phyloP scores from a whole-genome alignment of 352 stramenopile species.

The Phytophthora sp. region DNA sequence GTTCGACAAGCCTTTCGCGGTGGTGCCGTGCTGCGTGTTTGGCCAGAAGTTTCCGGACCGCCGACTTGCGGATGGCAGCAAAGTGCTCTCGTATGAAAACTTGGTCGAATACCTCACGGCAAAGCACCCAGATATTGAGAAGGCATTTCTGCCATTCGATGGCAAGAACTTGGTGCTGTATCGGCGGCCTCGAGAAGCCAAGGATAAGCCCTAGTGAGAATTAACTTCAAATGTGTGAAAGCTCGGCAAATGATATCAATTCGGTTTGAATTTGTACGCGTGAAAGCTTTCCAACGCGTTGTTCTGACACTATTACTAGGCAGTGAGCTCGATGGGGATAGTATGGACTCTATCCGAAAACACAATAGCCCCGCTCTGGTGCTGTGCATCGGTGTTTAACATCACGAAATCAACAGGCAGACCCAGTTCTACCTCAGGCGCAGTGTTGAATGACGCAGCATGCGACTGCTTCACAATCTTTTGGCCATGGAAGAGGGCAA shows the following conservation, averaged over 20 bases:
- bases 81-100: conserved; percentile 80
- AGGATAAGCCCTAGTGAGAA: background rate
- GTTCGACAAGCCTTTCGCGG: conserved; percentile 93
- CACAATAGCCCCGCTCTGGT: conserved; percentile 23
- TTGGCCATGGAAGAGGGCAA: conserved; percentile 44
- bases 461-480: conserved; percentile 36
- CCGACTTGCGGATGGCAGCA: conserved; percentile 42
- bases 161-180: conserved; percentile 89
- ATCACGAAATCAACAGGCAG: conserved; percentile 42
- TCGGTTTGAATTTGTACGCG: background rate
- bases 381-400: background rate
- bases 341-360: conserved; percentile 38
- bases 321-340: conserved; percentile 24
- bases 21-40: conserved; percentile 98
- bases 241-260: conserved; percentile 4
- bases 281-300: background rate
- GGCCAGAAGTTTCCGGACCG: conserved; percentile 89
- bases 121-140: conserved; percentile 72
- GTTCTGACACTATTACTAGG: conserved; percentile 7
- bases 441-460: conserved; percentile 12
- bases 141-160: conserved; percentile 74
- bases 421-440: background rate
- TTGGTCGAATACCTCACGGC: conserved; percentile 78
- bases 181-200: conserved; percentile 17
- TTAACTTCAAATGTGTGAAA: conserved; percentile 2